These are phyloP conservation scores for Ceratobasidium sp. DNA, from an alignment of 1,284 basidiomycete species.

Conservation along the genomic window DNA sequence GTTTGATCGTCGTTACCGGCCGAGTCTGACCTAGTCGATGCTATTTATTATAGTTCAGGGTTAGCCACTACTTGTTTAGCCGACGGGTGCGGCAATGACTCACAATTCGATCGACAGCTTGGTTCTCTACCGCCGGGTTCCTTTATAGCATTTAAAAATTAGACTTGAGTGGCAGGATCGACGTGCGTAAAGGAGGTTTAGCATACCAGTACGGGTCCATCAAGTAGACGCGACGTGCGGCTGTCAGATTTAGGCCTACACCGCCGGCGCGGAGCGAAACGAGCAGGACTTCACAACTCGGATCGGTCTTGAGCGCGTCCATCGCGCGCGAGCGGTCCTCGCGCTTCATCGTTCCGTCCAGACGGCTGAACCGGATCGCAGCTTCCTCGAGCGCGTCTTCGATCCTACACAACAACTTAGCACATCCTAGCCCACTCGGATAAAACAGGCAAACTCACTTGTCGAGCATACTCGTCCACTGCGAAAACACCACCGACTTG, in stretches of 20 bases:
- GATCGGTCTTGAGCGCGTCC: conserved; percentile 88
- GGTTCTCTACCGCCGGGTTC: conserved; percentile 98
- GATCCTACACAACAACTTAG: conserved; percentile 64
- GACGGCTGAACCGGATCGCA: conserved; percentile 86
- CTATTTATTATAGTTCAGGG: conserved; percentile 59
- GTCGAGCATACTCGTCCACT: conserved; percentile 97
- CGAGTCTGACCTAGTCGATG: conserved; percentile 94
- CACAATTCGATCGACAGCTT: conserved; percentile 93
- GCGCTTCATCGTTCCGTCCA: conserved; percentile 97
- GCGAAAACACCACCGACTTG: conserved; percentile 97
- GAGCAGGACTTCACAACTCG: conserved; percentile 89
- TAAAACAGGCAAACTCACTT: conserved; percentile 67
- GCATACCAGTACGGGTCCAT: conserved; percentile 95
- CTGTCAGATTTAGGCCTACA: conserved; percentile 93
- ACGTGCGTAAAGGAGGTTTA: no score
- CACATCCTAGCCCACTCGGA: no score
- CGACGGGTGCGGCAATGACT: conserved; percentile 57
- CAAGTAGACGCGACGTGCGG: conserved; percentile 92
- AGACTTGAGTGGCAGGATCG: conserved; percentile 17
- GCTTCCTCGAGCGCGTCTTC: conserved; percentile 89
- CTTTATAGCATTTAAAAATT: conserved; percentile 67
- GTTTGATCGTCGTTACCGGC: conserved; percentile 90
- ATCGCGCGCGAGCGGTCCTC: conserved; percentile 92
- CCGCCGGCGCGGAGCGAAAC: conserved; percentile 97
- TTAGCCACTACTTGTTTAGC: background rate